phyloP scores from a whole-genome alignment of 1,284 basidiomycete genomes.

The Malassezia nana region DNA sequence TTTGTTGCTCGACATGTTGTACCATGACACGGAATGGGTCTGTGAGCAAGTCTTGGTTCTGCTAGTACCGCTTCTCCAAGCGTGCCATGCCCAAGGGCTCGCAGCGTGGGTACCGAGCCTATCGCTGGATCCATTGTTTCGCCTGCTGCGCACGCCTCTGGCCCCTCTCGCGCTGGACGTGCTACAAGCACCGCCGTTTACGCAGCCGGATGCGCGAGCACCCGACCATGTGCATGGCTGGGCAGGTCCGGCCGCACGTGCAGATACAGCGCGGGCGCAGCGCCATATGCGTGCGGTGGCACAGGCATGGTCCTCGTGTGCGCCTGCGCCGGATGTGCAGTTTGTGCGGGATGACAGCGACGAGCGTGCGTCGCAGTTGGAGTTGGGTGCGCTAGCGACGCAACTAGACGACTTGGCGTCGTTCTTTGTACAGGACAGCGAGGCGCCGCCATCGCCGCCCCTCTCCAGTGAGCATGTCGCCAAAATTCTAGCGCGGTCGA shows the following conservation, averaged over 20 bases:
- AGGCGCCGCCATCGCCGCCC: conserved; percentile 20
- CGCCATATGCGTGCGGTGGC: conserved; percentile 28
- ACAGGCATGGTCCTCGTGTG: conserved; percentile 19
- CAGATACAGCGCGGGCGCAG: conserved; percentile 28
- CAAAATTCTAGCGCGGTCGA: conserved; percentile 30
- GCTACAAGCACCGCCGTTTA: conserved; percentile 69
- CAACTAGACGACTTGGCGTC: conserved; percentile 43
- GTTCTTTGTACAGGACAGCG: conserved; percentile 39
- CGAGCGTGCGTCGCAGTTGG: conserved; percentile 8
- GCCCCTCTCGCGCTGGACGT: conserved; percentile 78
- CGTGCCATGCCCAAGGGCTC: conserved; percentile 3
- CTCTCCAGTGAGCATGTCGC: conserved; percentile 28
- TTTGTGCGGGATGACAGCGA: neutral
- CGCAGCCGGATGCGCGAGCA: conserved; percentile 51
- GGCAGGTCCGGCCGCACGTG: conserved; percentile 38
- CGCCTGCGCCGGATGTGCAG: conserved; percentile 21
- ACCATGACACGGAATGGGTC: conserved; percentile 74
- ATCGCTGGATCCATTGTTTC: conserved; percentile 76
- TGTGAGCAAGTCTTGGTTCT: conserved; percentile 73
- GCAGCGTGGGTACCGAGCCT: conserved; percentile 59
- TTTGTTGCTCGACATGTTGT: conserved; percentile 70
- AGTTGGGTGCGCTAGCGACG: conserved; percentile 35
- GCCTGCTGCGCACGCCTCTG: conserved; percentile 72
- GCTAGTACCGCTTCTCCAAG: conserved; percentile 73
- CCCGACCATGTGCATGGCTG: conserved; percentile 52